phyloP scores from a whole-genome alignment of 805 yeast species.

The Debaryomyces hansenii region DNA sequence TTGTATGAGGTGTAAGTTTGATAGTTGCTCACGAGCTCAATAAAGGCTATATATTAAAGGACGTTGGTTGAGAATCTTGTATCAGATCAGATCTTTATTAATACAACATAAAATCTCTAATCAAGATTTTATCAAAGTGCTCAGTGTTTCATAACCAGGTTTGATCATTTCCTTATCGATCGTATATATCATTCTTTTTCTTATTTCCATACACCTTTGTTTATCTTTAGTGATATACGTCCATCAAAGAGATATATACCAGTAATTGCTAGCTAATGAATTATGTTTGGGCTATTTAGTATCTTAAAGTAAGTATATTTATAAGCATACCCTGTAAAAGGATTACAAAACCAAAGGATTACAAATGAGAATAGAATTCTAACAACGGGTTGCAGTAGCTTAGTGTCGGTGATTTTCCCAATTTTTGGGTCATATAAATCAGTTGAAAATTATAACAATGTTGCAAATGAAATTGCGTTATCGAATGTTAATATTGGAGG shows the following conservation, averaged over 20 bases:
- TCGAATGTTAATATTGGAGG: conserved; percentile 36
- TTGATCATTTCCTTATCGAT: conserved; percentile 9
- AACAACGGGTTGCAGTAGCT: conserved; percentile 19
- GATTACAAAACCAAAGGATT: neutral
- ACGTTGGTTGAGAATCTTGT: too few relatives aligned
- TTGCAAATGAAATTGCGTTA: conserved; percentile 28
- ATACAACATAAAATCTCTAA: too few relatives aligned
- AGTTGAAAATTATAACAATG: conserved; percentile 40
- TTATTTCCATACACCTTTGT: too few relatives aligned
- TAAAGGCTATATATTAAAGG: too few relatives aligned
- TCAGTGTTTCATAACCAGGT: conserved; percentile 7
- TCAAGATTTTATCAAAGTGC: neutral
- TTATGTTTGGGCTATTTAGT: conserved; percentile 17
- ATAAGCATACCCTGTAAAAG: neutral
- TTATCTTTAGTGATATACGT: too few relatives aligned
- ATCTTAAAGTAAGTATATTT: conserved; percentile 17
- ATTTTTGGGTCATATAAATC: conserved; percentile 61
- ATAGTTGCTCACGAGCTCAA: too few relatives aligned
- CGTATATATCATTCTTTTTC: too few relatives aligned
- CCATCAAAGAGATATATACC: neutral
- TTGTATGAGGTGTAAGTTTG: too few relatives aligned
- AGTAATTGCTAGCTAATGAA: neutral
- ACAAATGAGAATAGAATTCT: conserved; percentile 4
- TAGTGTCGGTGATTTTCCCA: conserved; percentile 55
- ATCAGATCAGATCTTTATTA: too few relatives aligned